These are phyloP conservation scores for Kwoniella shandongensis DNA, from an alignment of 768 basidiomycete species.

Conservation along the genomic window DNA sequence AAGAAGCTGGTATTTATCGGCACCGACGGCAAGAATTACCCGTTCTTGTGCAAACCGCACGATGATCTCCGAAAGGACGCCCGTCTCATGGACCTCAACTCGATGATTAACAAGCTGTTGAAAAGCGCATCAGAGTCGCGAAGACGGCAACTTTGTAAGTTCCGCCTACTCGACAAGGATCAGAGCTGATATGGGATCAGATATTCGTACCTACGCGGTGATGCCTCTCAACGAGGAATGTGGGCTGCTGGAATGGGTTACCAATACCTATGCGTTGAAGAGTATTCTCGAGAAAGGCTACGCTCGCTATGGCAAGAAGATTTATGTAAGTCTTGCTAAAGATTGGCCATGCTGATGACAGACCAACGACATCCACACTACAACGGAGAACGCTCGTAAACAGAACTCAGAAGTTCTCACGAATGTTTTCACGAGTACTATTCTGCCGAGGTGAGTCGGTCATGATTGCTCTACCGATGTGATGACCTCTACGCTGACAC, in stretches of 20 bases:
- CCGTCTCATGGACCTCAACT: conserved; percentile 94
- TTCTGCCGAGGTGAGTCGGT: conserved; percentile 17
- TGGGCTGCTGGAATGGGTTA: conserved; percentile 98
- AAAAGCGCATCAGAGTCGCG: conserved; percentile 92
- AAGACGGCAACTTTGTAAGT: conserved; percentile 80
- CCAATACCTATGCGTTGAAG: conserved; percentile 81
- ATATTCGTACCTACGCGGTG: conserved; percentile 97
- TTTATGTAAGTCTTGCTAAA: conserved; percentile 57
- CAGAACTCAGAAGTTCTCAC: conserved; percentile 38
- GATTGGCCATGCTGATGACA: conserved; percentile 18
- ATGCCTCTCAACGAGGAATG: conserved; percentile 96
- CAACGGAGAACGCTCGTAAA: conserved; percentile 40
- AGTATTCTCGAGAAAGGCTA: conserved; percentile 71
- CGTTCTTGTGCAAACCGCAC: conserved; percentile 93
- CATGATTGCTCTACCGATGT: conserved; percentile 61
- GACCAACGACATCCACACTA: conserved; percentile 48
- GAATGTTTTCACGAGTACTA: conserved; percentile 41
- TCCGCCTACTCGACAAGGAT: too few species aligned
- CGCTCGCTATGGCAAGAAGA: conserved; percentile 57
- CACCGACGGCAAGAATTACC: conserved; percentile 77
- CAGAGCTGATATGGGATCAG: conserved; percentile 55
- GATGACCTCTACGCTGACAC: conserved; percentile 46
- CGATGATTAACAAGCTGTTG: conserved; percentile 93
- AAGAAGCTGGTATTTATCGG: conserved; percentile 84
- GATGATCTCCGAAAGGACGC: conserved; percentile 98